Conservation (phyloP, 345 rosid species). For the Xanthoceras sorbifolium region DNA sequence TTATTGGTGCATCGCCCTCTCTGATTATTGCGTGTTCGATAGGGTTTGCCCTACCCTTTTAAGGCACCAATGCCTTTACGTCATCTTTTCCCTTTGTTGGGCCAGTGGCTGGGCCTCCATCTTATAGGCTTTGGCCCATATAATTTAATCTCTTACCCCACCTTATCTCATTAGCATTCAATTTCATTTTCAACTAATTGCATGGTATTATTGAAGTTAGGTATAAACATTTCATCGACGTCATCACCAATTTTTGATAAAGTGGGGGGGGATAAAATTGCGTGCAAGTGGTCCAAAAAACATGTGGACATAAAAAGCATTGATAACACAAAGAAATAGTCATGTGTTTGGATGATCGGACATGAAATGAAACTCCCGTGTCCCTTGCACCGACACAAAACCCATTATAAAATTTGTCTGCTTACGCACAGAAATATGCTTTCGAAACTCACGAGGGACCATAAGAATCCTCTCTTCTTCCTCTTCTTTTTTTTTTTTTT, state of each 20-base stretch:
- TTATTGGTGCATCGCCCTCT: not conserved
- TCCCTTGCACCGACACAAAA: slow-evolving; percentile 21
- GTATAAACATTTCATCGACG: too few species aligned
- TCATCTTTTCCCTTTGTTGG: not conserved
- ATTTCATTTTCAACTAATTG: not conserved
- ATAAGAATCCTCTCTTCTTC: not conserved
- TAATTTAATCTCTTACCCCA: not conserved
- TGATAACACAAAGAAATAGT: not conserved
- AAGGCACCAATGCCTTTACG: not conserved
- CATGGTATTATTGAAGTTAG: too few species aligned
- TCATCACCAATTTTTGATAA: not conserved
- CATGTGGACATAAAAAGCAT: not conserved
- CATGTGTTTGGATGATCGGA: slow-evolving; percentile 15
- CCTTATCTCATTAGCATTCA: too few species aligned
- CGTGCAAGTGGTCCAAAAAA: slow-evolving; percentile 10
- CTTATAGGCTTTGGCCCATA: not conserved
- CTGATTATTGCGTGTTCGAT: slow-evolving; percentile 14
- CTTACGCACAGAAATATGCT: not conserved
- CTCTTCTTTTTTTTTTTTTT: not conserved
- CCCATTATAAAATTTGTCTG: not conserved
- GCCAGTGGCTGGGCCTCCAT: not conserved
- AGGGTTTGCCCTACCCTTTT: slow-evolving; percentile 9
- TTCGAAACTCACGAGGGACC: not conserved
- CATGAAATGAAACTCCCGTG: slow-evolving; percentile 20
- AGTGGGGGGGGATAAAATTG: not conserved